Evolutionary conservation across 2,329 filamentous ascomycete species (phyloP).

Genomic region (Cyphellophora attinorum): DNA sequence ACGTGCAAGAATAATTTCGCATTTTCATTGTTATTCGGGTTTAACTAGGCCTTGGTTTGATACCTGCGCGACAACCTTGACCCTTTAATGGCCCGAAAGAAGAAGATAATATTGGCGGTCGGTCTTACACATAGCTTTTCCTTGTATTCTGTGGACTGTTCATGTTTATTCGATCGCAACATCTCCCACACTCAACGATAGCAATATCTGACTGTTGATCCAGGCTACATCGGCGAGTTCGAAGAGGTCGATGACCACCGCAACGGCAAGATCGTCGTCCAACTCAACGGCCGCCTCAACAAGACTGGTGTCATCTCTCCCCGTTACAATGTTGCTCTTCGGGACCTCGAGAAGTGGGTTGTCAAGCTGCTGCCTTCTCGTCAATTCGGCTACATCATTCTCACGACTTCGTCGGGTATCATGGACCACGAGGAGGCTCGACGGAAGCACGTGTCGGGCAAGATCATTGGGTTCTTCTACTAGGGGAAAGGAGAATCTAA

Average conservation of each 20-base stretch:
- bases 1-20: constrained; percentile 38
- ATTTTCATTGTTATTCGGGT: constrained; percentile 53
- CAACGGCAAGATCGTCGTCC: constrained; percentile 98
- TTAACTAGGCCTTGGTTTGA: constrained; percentile 99
- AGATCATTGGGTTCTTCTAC: constrained; percentile 99
- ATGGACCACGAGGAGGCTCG: constrained; percentile 99
- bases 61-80: constrained; percentile 70
- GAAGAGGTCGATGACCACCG: constrained; percentile 99
- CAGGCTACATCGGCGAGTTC: constrained; percentile 99
- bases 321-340: constrained; percentile 97
- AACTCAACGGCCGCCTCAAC: constrained; percentile 98
- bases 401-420: constrained; percentile 98
- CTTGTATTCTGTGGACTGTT: constrained; percentile 68
- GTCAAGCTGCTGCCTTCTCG: constrained; percentile 96
- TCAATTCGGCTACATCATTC: constrained; percentile 99
- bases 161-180: constrained; percentile 93
- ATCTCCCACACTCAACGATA: constrained; percentile 31
- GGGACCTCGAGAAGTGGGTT: constrained; percentile 99
- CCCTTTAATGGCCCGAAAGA: constrained; percentile 99
- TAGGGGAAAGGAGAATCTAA: too few species aligned
- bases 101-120: constrained; percentile 56
- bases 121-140: constrained; percentile 87
- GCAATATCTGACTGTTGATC: constrained; percentile 39
- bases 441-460: constrained; percentile 97
- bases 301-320: constrained; percentile 99